phyloP scores from a whole-genome alignment of 78 protist species.

The Planoprotostelium fungivorum region DNA sequence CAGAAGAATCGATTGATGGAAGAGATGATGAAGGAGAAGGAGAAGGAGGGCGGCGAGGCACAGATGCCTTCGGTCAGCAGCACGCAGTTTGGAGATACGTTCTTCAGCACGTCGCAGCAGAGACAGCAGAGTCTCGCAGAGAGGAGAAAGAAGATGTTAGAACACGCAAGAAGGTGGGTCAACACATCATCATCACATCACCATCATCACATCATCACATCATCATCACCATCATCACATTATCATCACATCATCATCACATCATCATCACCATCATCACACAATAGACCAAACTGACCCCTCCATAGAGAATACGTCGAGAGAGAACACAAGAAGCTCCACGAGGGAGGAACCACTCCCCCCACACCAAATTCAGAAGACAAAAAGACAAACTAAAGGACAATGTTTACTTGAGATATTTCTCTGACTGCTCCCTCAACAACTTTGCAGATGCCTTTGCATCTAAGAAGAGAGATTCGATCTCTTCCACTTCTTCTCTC shows the following conservation, averaged over 20 bases:
- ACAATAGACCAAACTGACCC: too few relatives aligned
- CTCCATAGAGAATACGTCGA: too few relatives aligned
- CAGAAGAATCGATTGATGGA: conserved; percentile 4
- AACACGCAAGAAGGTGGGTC: conserved; percentile 38
- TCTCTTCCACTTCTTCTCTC: conserved; percentile 83
- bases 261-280: too few relatives aligned
- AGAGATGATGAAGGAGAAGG: neutral
- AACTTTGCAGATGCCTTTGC: conserved; percentile 94
- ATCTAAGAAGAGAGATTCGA: conserved; percentile 88
- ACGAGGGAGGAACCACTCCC: too few relatives aligned
- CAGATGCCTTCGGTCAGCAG: neutral
- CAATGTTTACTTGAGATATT: conserved; percentile 35
- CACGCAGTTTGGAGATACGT: conserved; percentile 21
- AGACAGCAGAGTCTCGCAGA: conserved; percentile 40
- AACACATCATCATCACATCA: neutral
- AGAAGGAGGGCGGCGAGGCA: neutral
- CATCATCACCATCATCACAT: too few relatives aligned
- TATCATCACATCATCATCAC: too few relatives aligned
- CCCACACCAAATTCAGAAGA: too few relatives aligned
- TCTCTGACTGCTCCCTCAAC: conserved; percentile 58
- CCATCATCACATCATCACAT: too few relatives aligned
- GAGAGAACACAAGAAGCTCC: too few relatives aligned
- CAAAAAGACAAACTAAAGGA: neutral
- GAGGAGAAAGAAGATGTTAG: conserved; percentile 46
- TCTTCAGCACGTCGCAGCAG: conserved; percentile 25